These are phyloP conservation scores for Colletotrichum destructivum DNA, from an alignment of 2,329 filamentous ascomycete genomes.

Conservation along the genomic window DNA sequence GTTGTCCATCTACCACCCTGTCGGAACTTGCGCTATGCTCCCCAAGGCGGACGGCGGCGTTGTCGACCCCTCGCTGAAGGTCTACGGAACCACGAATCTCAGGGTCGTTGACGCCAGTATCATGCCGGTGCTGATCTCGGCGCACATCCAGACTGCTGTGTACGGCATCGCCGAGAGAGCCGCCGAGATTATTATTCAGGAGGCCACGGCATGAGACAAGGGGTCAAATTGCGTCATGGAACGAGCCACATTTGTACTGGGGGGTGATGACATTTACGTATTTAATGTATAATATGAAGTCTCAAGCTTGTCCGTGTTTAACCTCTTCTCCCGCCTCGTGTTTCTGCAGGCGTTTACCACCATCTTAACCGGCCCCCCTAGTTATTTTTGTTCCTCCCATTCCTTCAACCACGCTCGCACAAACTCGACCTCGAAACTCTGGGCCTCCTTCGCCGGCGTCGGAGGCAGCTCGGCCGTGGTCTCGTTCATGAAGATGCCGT, in stretches of 20 bases:
- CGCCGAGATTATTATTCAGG: constrained; percentile 47
- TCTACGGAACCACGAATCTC: constrained; percentile 64
- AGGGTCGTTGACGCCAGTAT: constrained; percentile 65
- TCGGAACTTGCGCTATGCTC: constrained; percentile 59
- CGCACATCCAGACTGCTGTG: constrained; percentile 65
- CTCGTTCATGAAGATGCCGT: constrained; percentile 75
- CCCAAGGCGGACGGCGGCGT: constrained; percentile 57
- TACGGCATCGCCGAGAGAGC: constrained; percentile 67
- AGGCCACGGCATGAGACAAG: constrained; percentile 6
- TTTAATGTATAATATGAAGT: neutral
- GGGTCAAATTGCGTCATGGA: no score
- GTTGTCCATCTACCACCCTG: constrained; percentile 53
- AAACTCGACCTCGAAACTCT: constrained; percentile 71
- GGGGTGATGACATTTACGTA: neutral
- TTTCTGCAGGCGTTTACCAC: no score
- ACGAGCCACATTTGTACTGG: neutral
- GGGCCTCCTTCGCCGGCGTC: constrained; percentile 69
- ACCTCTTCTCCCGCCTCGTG: neutral
- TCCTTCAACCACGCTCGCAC: constrained; percentile 78
- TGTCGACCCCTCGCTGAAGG: constrained; percentile 56
- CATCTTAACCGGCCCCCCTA: neutral
- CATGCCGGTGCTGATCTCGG: constrained; percentile 63
- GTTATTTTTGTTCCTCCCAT: constrained; percentile 56
- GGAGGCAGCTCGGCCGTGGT: constrained; percentile 73
- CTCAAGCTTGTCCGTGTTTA: neutral